phyloP scores from a whole-genome alignment of 202 grass and related monocot species.

The Setaria viridis region DNA sequence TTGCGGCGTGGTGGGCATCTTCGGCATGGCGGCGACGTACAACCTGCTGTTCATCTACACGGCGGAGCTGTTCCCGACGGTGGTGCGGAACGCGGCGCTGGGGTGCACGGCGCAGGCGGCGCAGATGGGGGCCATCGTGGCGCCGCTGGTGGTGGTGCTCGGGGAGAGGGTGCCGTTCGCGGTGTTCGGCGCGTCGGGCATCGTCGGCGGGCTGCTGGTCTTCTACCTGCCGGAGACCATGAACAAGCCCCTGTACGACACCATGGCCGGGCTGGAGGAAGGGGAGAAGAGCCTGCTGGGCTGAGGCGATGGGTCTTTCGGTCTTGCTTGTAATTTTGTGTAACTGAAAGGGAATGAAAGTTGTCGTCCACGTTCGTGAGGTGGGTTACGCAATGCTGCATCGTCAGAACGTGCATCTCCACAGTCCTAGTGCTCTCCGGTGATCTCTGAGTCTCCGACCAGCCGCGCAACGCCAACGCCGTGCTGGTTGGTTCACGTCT shows the following conservation, averaged over 20 bases:
- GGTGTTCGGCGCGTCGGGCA: conserved; percentile 68
- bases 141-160: conserved; percentile 77
- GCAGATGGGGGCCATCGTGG: conserved; percentile 80
- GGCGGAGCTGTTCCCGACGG: conserved; percentile 88
- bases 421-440: too few species aligned
- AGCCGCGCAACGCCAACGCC: too few species aligned
- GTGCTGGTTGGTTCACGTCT: too few species aligned
- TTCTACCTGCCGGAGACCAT: conserved; percentile 80
- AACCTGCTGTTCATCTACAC: conserved; percentile 91
- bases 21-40: conserved; percentile 89
- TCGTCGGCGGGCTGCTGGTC: conserved; percentile 61
- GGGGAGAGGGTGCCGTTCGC: conserved; percentile 70
- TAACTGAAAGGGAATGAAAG: too few species aligned
- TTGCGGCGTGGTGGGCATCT: conserved; percentile 81
- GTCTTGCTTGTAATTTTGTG: too few species aligned
- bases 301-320: not conserved
- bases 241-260: conserved; percentile 84
- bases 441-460: too few species aligned
- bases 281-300: conserved; percentile 55
- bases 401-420: too few species aligned
- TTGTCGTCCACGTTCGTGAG: too few species aligned
- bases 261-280: conserved; percentile 79
- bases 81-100: conserved; percentile 75
- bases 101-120: conserved; percentile 67
- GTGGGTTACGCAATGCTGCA: too few species aligned